Percentiles rank a stretch among this genome's conserved stretches.
Evolutionary conservation across 805 yeast genomes (phyloP).

Genomic region (Wickerhamiella brachini): DNA sequence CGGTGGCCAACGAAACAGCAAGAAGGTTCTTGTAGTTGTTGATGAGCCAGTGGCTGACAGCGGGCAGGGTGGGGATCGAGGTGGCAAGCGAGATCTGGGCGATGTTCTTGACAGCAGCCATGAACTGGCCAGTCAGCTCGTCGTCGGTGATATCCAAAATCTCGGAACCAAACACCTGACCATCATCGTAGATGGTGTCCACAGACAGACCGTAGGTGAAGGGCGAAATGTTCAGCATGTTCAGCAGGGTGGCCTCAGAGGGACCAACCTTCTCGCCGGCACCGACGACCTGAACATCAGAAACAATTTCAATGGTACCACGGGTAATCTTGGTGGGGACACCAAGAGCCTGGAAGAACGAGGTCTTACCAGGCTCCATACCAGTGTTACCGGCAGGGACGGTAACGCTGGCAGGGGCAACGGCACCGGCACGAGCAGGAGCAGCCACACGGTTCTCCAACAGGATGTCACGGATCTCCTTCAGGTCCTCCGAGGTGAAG

Average conservation of each 20-base stretch:
- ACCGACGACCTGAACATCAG: constrained; percentile 89
- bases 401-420: constrained; percentile 96
- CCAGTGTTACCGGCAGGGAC: constrained; percentile 99
- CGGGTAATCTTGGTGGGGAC: constrained; percentile 99
- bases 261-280: constrained; percentile 89
- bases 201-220: constrained; percentile 97
- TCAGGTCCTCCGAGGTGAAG: constrained; percentile 94
- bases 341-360: constrained; percentile 99
- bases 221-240: constrained; percentile 99
- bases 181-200: constrained; percentile 95
- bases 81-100: constrained; percentile 95
- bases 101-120: constrained; percentile 82
- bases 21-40: constrained; percentile 98
- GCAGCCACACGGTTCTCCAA: constrained; percentile 95
- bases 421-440: constrained; percentile 99
- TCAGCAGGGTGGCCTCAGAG: constrained; percentile 95
- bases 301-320: constrained; percentile 99
- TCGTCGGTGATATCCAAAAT: constrained; percentile 98
- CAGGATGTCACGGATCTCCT: constrained; percentile 78
- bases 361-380: constrained; percentile 99
- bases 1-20: constrained; percentile 96
- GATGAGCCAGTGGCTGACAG: constrained; percentile 96
- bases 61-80: constrained; percentile 98
- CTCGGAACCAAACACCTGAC: constrained; percentile 93
- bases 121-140: constrained; percentile 84